Conservation (phyloP, 1,284 basidiomycete species). For the Trametes versicolor region DNA sequence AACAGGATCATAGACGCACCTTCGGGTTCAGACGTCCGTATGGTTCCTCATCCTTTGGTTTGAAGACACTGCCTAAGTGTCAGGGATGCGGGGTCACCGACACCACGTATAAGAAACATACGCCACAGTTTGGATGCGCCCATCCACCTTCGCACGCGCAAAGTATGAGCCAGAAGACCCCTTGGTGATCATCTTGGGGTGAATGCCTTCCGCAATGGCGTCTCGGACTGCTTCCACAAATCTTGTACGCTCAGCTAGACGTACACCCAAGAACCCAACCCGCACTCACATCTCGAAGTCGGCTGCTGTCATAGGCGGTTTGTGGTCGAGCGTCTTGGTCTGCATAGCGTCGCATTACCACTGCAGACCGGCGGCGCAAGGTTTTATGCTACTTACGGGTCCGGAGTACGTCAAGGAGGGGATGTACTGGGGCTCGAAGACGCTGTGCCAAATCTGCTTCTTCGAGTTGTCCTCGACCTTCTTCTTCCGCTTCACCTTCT, state of each 20-base stretch:
- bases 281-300: constrained; percentile 72
- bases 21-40: constrained; percentile 88
- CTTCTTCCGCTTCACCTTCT: constrained; percentile 84
- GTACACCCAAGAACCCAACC: neutral
- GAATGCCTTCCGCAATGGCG: constrained; percentile 79
- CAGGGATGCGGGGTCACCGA: neutral
- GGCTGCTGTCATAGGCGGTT: constrained; percentile 74
- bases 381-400: constrained; percentile 7
- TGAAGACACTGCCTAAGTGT: constrained; percentile 72
- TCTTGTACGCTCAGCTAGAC: constrained; percentile 49
- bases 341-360: constrained; percentile 38
- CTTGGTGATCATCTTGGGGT: constrained; percentile 89
- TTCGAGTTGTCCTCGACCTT: constrained; percentile 70
- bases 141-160: constrained; percentile 78
- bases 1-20: constrained; percentile 45
- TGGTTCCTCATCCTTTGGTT: constrained; percentile 91
- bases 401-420: constrained; percentile 43
- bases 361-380: neutral
- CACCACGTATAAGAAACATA: constrained; percentile 49
- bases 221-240: constrained; percentile 71
- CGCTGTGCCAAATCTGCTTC: constrained; percentile 80
- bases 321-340: constrained; percentile 83
- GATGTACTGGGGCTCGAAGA: constrained; percentile 68
- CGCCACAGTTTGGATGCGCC: constrained; percentile 80
- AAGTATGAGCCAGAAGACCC: constrained; percentile 92